Evolutionary conservation across 768 basidiomycete genomes (phyloP), one percentile per base, ranked within the genome.

Genomic region (Hygrocybe punicea): DNA sequence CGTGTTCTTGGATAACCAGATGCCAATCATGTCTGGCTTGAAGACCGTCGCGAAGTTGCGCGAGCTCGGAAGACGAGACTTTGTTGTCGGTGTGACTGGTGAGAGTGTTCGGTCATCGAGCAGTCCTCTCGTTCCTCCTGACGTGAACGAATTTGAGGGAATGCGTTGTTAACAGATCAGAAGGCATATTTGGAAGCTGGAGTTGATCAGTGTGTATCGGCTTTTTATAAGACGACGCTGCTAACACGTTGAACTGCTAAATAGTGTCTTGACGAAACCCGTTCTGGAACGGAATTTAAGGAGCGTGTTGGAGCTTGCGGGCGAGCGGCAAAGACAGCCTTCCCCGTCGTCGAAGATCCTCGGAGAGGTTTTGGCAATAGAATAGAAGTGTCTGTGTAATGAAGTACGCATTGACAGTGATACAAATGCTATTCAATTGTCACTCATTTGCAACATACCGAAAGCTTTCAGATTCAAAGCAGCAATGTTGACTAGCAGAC

Each of bases 21-120:
- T 93, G 89, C 87, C 87, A 8, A 73, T 90, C 19, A 78, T 91
- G 77, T 86, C 86, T 59, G 93, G 93, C 16, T 65, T 91, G 46
- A 81, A 84, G 57, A 79, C 82, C n/a, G 83, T 91, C 10, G 68
- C 78, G 54, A 84, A 81, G 66, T 72, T 94, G 37, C 75, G 91
- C 57, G 77, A 79, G 57, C 67, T 84, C 66, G 85, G 84, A 8
- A 77, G 90, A 59, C 73, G 67, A 17, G 90, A 93, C 63, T 88
- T 93, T 64, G 82, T 93, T 19, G 87, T 92, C 16, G 89, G 88
- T 34, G 85, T 90, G 40, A 90, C 88, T 52, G 89, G 85, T 84
- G 39, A 62, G 76, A 63, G 33, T 29, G 45, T 23, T 47, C 45
- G 5, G 45, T 23, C 17, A 47, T 11, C 4, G 7, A 13, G 11